A percentile compares a stretch with the other conserved stretches of the same genome.
phyloP scores from a whole-genome alignment of 805 yeast genomes.

The Komagataella pastoris region DNA sequence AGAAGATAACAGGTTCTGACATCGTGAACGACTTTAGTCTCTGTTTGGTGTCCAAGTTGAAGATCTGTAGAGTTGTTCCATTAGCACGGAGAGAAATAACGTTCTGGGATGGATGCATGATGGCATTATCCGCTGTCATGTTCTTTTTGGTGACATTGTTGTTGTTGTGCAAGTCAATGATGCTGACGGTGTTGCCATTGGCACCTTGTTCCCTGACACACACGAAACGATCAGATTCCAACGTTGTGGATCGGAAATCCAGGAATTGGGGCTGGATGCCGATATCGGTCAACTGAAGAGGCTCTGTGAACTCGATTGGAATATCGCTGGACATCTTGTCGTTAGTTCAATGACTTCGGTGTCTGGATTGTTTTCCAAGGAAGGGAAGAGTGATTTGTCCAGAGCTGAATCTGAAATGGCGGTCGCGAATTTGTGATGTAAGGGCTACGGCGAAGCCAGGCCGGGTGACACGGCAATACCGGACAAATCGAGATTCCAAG shows the following conservation, averaged over 20 bases:
- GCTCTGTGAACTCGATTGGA: constrained; percentile 95
- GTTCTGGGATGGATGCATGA: constrained; percentile 84
- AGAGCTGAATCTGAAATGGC: neutral
- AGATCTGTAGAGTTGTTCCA: constrained; percentile 91
- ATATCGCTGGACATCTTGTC: constrained; percentile 33
- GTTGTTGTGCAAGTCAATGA: constrained; percentile 70
- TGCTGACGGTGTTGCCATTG: constrained; percentile 82
- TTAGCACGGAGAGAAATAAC: constrained; percentile 91
- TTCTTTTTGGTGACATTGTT: constrained; percentile 77
- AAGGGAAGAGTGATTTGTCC: neutral
- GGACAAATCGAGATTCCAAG: neutral
- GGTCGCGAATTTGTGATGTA: neutral
- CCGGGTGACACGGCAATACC: neutral
- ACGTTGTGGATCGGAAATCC: constrained; percentile 87
- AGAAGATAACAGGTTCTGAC: constrained; percentile 81
- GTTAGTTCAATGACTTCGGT: neutral
- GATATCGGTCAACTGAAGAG: constrained; percentile 73
- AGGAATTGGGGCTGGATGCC: constrained; percentile 79
- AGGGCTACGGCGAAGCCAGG: neutral
- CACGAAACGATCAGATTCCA: constrained; percentile 85
- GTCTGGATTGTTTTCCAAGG: neutral
- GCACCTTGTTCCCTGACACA: constrained; percentile 58
- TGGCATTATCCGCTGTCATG: constrained; percentile 96
- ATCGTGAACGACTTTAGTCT: constrained; percentile 79
- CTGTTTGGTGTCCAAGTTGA: constrained; percentile 77